Base-by-base conservation (phyloP, 2,329 filamentous ascomycete genomes). In the Aspergillus sp. region DNA sequence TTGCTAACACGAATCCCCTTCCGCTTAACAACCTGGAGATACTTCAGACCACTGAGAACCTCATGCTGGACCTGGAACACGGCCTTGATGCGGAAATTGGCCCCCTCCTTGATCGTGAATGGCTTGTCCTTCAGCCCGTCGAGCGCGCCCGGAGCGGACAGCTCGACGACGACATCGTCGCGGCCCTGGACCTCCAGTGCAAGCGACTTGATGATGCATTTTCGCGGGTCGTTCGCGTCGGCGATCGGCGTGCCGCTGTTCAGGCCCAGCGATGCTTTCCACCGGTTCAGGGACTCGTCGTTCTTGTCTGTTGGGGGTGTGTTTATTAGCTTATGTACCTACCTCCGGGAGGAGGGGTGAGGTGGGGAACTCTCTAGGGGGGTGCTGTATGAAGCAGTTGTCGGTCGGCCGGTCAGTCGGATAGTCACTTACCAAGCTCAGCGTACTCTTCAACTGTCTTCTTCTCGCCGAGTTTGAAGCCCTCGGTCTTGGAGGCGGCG, bases 391-490 rank as follows among this genome's bases (percentile, higher is more conserved):
- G n/a, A n/a, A n/a, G n/a, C n/a, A n/a, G n/a, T n/a, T n/a, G n/a
- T n/a, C n/a, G n/a, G n/a, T n/a, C n/a, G n/a, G n/a, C n/a, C n/a
- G n/a, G n/a, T n/a, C n/a, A n/a, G n/a, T n/a, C n/a, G n/a, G n/a
- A n/a, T n/a, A n/a, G n/a, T n/a, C 26, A 48, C 83, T 56, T 71
- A 93, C 86, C 91, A 67, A 98, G 82, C 62, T 94, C 73, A 57
- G 89, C 75, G 67, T 95, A 95, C 64, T 95, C 84, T 44, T 89
- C 84, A 56, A 98, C 74, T 51, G 85, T 93, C 76, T 96, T 94
- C 80, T 95, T 95, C 76, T 95, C 86, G 48, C 86, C 88, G 58
- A 95, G 82, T 78, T 93, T 95, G 80, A 95, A 96, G 60, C 89
- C 89, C 67, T 88, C 80, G 47, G 88, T 95, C 68, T 81, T 75